These are phyloP conservation scores for Hypsizygus ulmarius DNA, from an alignment of 1,284 basidiomycete genomes.

Conservation along the genomic window DNA sequence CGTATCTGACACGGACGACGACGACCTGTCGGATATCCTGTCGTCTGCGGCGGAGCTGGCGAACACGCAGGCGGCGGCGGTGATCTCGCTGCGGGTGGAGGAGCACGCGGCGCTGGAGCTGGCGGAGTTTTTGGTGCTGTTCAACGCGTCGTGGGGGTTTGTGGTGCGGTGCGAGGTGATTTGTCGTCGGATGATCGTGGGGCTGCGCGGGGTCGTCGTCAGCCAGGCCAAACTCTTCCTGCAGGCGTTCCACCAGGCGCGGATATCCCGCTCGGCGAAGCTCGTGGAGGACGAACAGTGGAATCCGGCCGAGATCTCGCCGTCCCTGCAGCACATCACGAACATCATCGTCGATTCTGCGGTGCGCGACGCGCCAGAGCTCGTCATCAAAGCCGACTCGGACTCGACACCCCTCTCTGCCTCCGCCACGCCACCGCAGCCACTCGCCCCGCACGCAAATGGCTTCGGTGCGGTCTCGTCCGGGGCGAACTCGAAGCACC, in stretches of 20 bases:
- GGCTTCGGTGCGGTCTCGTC: conserved; percentile 18
- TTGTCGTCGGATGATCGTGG: conserved; percentile 88
- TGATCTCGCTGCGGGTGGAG: conserved; percentile 75
- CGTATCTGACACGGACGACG: conserved; percentile 40
- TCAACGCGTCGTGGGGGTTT: conserved; percentile 86
- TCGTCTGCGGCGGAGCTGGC: conserved; percentile 81
- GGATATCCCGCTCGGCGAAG: conserved; percentile 82
- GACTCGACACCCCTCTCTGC: conserved; percentile 23
- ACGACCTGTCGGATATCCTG: conserved; percentile 71
- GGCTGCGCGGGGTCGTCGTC: conserved; percentile 80
- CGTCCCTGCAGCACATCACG: conserved; percentile 66
- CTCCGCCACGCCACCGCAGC: conserved; percentile 16
- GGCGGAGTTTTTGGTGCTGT: conserved; percentile 76
- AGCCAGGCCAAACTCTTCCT: conserved; percentile 84
- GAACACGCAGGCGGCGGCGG: conserved; percentile 77
- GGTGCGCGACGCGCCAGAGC: conserved; percentile 75
- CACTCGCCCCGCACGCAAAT: conserved; percentile 11
- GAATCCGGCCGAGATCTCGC: conserved; percentile 76
- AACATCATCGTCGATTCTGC: conserved; percentile 80
- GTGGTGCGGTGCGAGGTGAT: conserved; percentile 85
- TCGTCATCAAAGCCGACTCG: conserved; percentile 42
- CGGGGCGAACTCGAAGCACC: conserved; percentile 52
- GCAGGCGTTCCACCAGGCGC: conserved; percentile 80
- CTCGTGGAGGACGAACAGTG: conserved; percentile 91
- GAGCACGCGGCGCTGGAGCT: conserved; percentile 75